Conservation (phyloP, 257 asterid species). For the Jacaranda mimosifolia region DNA sequence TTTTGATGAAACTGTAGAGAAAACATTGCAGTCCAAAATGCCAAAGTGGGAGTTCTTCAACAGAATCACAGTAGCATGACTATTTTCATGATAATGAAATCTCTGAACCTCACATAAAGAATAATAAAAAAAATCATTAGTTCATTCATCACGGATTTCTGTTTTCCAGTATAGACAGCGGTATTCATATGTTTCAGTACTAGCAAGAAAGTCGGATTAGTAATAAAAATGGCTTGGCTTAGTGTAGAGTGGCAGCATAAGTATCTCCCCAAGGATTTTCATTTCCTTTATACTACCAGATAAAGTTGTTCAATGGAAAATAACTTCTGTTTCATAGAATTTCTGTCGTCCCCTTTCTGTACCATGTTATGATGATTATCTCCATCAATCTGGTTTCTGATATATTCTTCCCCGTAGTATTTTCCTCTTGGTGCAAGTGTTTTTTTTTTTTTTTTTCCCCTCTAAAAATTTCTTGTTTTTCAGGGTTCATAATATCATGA, state of each 20-base stretch:
- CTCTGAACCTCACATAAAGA: no score
- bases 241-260: conserved; percentile 19
- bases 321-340: neutral
- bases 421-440: conserved; percentile 12
- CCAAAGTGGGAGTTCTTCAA: no score
- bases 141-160: conserved; percentile 5
- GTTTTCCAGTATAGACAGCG: conserved; percentile 8
- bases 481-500: conserved; percentile 88
- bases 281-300: neutral
- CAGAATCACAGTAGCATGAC: no score
- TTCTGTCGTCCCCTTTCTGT: neutral
- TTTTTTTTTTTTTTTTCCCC: neutral
- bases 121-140: neutral
- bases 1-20: no score
- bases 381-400: conserved; percentile 8
- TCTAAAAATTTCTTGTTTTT: conserved; percentile 19
- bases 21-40: no score
- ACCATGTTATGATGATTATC: conserved; percentile 3
- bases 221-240: neutral
- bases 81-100: no score
- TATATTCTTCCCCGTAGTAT: conserved; percentile 20
- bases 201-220: conserved; percentile 7
- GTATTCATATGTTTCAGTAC: conserved; percentile 2
- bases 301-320: conserved; percentile 19
- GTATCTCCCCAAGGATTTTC: neutral